These are phyloP conservation scores for Pisolithus sp. DNA, from an alignment of 768 basidiomycete species.

Conservation along the genomic window DNA sequence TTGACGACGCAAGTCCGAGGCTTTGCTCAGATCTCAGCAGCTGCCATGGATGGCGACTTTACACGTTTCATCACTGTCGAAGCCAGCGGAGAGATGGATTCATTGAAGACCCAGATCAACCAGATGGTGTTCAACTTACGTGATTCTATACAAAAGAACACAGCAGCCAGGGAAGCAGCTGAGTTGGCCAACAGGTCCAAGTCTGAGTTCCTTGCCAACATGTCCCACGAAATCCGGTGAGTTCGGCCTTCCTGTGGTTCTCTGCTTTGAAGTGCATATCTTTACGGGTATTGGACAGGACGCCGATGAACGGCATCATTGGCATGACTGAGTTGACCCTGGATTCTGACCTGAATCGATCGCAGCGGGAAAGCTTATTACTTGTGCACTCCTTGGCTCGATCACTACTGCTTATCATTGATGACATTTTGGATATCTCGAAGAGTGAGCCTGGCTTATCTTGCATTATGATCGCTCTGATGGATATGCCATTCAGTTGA, in stretches of 20 bases:
- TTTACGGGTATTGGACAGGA: constrained; percentile 43
- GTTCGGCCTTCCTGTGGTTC: constrained; percentile 20
- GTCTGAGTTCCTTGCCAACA: constrained; percentile 97
- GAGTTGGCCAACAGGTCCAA: constrained; percentile 97
- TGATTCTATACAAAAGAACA: constrained; percentile 98
- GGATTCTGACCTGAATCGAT: constrained; percentile 90
- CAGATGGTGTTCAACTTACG: constrained; percentile 98
- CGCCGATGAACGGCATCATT: constrained; percentile 99
- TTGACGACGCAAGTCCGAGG: constrained; percentile 98
- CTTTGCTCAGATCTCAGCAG: constrained; percentile 97
- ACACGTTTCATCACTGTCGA: constrained; percentile 99
- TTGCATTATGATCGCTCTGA: background rate
- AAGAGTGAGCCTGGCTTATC: constrained; percentile 68
- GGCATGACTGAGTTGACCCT: constrained; percentile 99
- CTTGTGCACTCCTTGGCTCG: constrained; percentile 93
- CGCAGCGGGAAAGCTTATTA: constrained; percentile 91
- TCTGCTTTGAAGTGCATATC: constrained; percentile 4
- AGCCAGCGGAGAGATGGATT: constrained; percentile 98
- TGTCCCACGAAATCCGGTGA: constrained; percentile 93
- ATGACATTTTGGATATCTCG: constrained; percentile 98
- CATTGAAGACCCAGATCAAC: constrained; percentile 96
- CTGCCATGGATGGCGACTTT: constrained; percentile 98
- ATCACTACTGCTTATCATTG: constrained; percentile 91
- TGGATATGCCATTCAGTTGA: constrained; percentile 56
- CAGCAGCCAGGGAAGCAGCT: constrained; percentile 92